Evolutionary conservation across 1,139 yeast genomes (phyloP), one percentile per base, ranked within the genome.

Genomic region (Suhomyces terraborum): DNA sequence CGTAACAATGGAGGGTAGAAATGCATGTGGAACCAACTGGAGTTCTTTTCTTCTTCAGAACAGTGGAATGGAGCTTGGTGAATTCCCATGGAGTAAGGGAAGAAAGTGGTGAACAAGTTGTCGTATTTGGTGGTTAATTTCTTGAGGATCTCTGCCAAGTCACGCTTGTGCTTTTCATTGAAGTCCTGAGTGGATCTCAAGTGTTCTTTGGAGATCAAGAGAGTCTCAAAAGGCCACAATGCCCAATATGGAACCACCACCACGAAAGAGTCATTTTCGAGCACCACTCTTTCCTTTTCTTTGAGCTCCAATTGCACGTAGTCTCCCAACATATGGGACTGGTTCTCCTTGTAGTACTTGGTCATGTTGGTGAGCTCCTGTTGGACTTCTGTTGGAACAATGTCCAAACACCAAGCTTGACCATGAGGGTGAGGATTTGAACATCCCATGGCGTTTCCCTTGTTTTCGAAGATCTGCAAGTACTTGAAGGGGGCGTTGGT

Each of bases 201-300:
- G 47, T 80, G 83, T 26, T 67, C 64, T 52, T 79, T 79, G 18
- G 88, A 59, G 8, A 84, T 64, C 29, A 84, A 67, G 62, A 84
- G 64, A 6, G 87, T 80, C 61, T 84, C 89, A 59, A 82, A 84
- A 6, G 93, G 93, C 91, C 93, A 84, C 36, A 81, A 72, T 4
- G 91, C 93, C 93, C 93, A 84, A 62, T 80, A 84, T 36, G 93
- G 91, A 10, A 84, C 88, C 12, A 84, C 80, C n/a, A 77, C 86
- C 27, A 84, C 55, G 50, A 84, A 84, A 2, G 80, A 69, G 47
- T 78, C 86, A 55, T 84, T 84, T 45, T 76, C 72, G 22, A 73
- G 68, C 8, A 84, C 82, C 32, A 82, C 54, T 47, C 93, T 73
- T 41, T 68, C 69, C 45, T 61, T 63, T 49, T 77, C 77, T 37